Evolutionary conservation across 495 filamentous ascomycete species (phyloP), one percentile per base, ranked within the genome.

Genomic region (Ascobolus immersus): DNA sequence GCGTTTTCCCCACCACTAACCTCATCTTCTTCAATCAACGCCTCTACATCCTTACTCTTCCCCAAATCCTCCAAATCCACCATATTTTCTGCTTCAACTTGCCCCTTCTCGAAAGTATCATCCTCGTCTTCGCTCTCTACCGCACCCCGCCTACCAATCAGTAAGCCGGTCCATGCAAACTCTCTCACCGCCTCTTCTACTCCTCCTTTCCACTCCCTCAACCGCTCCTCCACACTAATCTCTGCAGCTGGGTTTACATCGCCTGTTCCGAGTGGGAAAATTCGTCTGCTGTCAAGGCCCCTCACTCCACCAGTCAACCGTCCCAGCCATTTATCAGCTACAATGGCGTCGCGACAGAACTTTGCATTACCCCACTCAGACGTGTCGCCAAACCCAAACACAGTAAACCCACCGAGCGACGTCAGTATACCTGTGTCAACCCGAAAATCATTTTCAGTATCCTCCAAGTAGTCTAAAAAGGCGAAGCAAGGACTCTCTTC

Each of bases 311-410:
- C 74, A 0, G 79, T 91, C 35, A 94, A 57, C 44, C 73, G 86
- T 21, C 84, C 82, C 69, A 94, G 74, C 86, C 84, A 94, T 46
- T 71, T 82, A 44, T 94, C 84, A 1, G 86, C 59, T 34, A 86
- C 70, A 44, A 69, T 71, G 0, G 82, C 84, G 47, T 94, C 81
- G 20, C 72, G 76, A 47, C 84, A 92, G 52, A 77, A 94, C 0
- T 82, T 84, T 35, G 74, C 71, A 44, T 82, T 78, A 2, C 79
- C 76, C 84, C 84, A 94, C 28, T 73, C 79, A 48, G 82, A 75
- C 35, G 65, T 67, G 48, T 94, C 84, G 13, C 84, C 84, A 43
- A 92, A 72, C 0, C 84, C 84, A 58, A 93, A 93, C 2, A 94
- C 84, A 0, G 74, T 76, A 45, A 89, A 94, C 8, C 84, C 84